These are phyloP conservation scores for Solanum microdontum DNA, from an alignment of 257 asterid genomes.

Conservation along the genomic window DNA sequence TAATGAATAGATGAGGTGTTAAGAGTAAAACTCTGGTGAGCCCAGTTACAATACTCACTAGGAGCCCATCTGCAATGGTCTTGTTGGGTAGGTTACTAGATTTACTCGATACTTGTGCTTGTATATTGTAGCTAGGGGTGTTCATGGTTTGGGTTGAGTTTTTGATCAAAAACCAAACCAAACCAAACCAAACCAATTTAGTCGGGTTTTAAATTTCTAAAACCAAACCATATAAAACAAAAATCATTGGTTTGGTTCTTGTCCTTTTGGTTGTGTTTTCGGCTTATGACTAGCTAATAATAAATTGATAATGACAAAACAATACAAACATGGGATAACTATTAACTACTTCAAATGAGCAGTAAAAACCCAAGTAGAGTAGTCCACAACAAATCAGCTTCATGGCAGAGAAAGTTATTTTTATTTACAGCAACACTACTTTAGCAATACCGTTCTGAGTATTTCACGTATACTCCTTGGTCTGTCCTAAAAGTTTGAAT, in stretches of 20 bases:
- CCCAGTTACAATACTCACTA: not conserved
- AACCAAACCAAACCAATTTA: not conserved
- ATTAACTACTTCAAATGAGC: not conserved
- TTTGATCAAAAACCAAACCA: not conserved
- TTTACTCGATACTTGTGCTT: not conserved
- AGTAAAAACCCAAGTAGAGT: not conserved
- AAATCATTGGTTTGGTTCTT: not conserved
- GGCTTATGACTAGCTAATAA: not conserved
- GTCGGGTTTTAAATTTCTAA: not conserved
- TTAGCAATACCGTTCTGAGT: not conserved
- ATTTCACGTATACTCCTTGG: not conserved
- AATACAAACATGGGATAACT: not conserved
- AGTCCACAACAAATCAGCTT: not conserved
- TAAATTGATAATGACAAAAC: not conserved
- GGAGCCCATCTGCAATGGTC: not conserved
- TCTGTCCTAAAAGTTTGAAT: not conserved
- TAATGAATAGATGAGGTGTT: not conserved
- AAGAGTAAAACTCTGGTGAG: not conserved
- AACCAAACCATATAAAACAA: not conserved
- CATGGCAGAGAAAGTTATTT: not conserved
- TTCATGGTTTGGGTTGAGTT: not conserved
- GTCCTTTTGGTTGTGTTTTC: not conserved
- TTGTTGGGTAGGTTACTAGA: not conserved
- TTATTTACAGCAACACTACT: not conserved
- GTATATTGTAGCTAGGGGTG: not conserved